Evolutionary conservation across 2,329 filamentous ascomycete species (phyloP), one percentile per base, ranked within the genome.

Genomic region (Fusarium illudens): DNA sequence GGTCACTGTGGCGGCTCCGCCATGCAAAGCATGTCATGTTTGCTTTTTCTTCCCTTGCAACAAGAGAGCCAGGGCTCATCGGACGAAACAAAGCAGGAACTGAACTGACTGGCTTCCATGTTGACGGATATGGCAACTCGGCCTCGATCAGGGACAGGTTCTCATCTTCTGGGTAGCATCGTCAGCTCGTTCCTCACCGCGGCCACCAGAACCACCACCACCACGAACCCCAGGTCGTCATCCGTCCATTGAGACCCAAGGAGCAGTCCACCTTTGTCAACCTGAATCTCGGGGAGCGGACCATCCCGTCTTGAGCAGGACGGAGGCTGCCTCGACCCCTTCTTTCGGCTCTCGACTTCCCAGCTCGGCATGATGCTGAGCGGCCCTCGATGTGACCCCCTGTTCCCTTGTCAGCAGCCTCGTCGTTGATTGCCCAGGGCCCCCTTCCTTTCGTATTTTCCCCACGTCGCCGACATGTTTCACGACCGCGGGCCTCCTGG

Each of bases 401-500:
- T 51, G 48, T 20, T 5, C 62, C 42, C 65, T 60, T 63, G 66
- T 64, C 62, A 50, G 62, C 32, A 57, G 32, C 30, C 32, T 30
- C 42, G 54, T 20, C 32, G 37, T 42, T 56, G 53, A 55, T 55
- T 49, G 36, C 32, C 62, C 54, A 57, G 42, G 53, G 39, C 20
- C 54, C 59, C 68, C 59, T 65, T 71, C 61, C 59, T 70, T 71
- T 72, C 71, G 69, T 73, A 73, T 73, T 71, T 73, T 73, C 71
- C 71, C 71, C 71, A 73, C 63, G 69, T 71, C 67, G 39, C 42
- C 37, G 58, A 64, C 37, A 73, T 73, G 71, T 73, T 73, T 73
- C 71, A 73, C 70, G 55, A 65, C 34, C 63, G 52, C 56, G 64
- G 61, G 46, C 36, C 59, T 64, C 65, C 70, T 64, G 65, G 63